These are phyloP conservation scores for Entomophthora muscae DNA, from an alignment of 371 early-diverging fungal species.

Conservation along the genomic window DNA sequence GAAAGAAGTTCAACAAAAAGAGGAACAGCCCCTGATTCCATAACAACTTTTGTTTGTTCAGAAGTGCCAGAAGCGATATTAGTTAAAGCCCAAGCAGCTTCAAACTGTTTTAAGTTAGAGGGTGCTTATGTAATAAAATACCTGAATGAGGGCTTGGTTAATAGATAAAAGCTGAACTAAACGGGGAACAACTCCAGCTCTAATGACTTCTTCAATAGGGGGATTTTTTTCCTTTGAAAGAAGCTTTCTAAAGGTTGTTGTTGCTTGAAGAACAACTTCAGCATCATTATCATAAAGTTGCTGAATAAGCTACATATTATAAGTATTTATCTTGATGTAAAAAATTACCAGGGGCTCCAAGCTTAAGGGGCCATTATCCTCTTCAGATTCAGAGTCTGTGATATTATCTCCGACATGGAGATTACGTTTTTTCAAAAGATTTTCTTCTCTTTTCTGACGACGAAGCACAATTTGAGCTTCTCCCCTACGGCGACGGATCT, in stretches of 20 bases:
- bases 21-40: constrained; percentile 87
- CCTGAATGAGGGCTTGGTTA: constrained; percentile 70
- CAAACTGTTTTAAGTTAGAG: constrained; percentile 57
- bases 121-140: constrained; percentile 19
- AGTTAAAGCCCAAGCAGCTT: constrained; percentile 99
- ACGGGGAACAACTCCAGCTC: constrained; percentile 81
- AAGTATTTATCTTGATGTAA: not conserved
- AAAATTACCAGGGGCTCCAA: constrained; percentile 27
- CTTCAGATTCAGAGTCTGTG: constrained; percentile 62
- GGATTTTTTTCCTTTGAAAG: constrained; percentile 96
- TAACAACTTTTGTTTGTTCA: constrained; percentile 88
- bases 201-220: constrained; percentile 96
- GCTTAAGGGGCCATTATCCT: constrained; percentile 12
- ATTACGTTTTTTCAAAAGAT: constrained; percentile 82
- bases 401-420: constrained; percentile 29
- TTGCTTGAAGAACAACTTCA: constrained; percentile 70
- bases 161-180: constrained; percentile 88
- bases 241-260: constrained; percentile 86
- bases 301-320: not conserved
- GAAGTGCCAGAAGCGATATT: constrained; percentile 99
- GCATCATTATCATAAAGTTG: constrained; percentile 6
- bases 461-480: constrained; percentile 88
- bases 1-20: constrained; percentile 80
- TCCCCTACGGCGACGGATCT: constrained; percentile 81
- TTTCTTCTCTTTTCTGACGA: constrained; percentile 90